Evolutionary conservation across 2,329 filamentous ascomycete species (phyloP).

Genomic region (Neonectria punicea): DNA sequence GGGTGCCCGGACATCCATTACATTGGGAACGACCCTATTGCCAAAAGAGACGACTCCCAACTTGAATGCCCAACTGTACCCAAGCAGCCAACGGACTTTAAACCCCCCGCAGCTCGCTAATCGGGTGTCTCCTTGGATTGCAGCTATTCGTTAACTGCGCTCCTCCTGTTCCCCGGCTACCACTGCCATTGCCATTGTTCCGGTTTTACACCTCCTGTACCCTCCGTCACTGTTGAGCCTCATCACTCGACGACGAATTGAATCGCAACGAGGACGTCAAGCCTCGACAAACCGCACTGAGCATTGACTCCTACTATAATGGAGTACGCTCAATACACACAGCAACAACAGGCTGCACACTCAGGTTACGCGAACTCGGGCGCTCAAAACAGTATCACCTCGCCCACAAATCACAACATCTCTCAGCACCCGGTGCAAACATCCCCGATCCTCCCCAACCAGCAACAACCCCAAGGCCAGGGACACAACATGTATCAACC

Average conservation of each 20-base stretch:
- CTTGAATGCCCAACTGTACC: constrained; percentile 59
- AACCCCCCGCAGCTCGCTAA: constrained; percentile 44
- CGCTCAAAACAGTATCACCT: constrained; percentile 71
- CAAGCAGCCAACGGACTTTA: constrained; percentile 50
- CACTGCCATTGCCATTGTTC: constrained; percentile 10
- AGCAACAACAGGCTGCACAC: constrained; percentile 68
- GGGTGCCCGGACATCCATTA: constrained; percentile 58
- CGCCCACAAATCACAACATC: constrained; percentile 76
- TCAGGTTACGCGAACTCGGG: constrained; percentile 71
- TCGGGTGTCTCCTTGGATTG: constrained; percentile 35
- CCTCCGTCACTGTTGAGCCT: constrained; percentile 23
- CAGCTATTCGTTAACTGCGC: constrained; percentile 39
- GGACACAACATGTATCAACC: constrained; percentile 83
- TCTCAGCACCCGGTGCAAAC: constrained; percentile 76
- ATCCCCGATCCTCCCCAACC: constrained; percentile 83
- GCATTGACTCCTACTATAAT: constrained; percentile 62
- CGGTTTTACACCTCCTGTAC: constrained; percentile 25
- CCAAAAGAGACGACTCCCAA: constrained; percentile 48
- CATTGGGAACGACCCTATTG: constrained; percentile 54
- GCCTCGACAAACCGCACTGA: constrained; percentile 40
- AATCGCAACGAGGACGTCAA: constrained; percentile 41
- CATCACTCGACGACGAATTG: constrained; percentile 36
- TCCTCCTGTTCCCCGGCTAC: constrained; percentile 19
- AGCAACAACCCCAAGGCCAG: constrained; percentile 71
- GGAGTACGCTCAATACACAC: constrained; percentile 81